Percentiles rank a stretch among this genome's conserved stretches.
phyloP scores from a whole-genome alignment of 164 flowering plant species.

The Vitis riparia region DNA sequence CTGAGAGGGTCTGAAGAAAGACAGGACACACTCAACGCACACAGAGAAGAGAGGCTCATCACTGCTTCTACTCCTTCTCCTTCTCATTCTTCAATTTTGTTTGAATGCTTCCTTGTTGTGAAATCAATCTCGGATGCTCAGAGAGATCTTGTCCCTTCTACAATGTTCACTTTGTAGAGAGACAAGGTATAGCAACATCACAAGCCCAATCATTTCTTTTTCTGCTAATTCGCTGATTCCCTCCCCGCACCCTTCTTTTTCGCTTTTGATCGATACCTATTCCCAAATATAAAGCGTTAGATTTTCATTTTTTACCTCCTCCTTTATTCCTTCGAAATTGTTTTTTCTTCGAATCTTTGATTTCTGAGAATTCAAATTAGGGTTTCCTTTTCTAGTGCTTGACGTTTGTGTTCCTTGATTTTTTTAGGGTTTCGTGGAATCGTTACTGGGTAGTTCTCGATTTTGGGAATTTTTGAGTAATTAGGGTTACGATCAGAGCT shows the following conservation, averaged over 20 bases:
- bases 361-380: slow-evolving; percentile 11
- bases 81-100: no score
- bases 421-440: slow-evolving; percentile 49
- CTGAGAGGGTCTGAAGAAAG: background rate
- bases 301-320: background rate
- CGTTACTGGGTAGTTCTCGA: slow-evolving; percentile 21
- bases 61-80: background rate
- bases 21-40: background rate
- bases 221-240: background rate
- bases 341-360: background rate
- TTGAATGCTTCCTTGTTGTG: no score
- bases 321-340: background rate
- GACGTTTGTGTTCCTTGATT: slow-evolving; percentile 18
- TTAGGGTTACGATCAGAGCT: slow-evolving; percentile 39
- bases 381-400: slow-evolving; percentile 19
- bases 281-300: background rate
- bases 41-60: background rate
- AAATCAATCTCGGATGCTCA: background rate
- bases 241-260: slow-evolving; percentile 14
- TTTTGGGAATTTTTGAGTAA: slow-evolving; percentile 16
- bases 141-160: slow-evolving; percentile 29
- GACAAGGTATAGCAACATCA: slow-evolving; percentile 23
- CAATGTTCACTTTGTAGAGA: slow-evolving; percentile 29
- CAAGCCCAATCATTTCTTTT: background rate
- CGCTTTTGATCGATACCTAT: slow-evolving; percentile 23